Evolutionary conservation across 306 rosid species (phyloP).

Genomic region (Hippophae rhamnoides): DNA sequence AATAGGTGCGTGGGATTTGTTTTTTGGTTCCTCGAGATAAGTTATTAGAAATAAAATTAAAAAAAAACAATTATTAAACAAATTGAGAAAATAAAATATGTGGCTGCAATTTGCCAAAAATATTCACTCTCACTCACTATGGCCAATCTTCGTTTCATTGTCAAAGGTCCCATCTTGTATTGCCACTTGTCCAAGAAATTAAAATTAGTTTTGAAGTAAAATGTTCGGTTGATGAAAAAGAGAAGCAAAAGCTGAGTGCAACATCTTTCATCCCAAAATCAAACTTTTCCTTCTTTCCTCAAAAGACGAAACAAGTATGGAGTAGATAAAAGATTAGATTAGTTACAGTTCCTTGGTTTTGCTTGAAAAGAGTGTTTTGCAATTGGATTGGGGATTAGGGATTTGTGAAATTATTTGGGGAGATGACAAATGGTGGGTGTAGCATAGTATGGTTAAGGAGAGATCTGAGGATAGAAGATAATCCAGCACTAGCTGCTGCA

Average conservation of each 20-base stretch:
- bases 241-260: slow-evolving; percentile 21
- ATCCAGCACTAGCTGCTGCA: slow-evolving; percentile 86
- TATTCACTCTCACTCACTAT: too few relatives aligned
- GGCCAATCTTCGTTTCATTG: slow-evolving; percentile 11
- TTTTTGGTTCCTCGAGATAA: slow-evolving; percentile 4
- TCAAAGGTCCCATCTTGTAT: slow-evolving; percentile 7
- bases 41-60: background rate
- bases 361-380: background rate
- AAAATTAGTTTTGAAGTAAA: slow-evolving; percentile 11
- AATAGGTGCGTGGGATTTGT: slow-evolving; percentile 26
- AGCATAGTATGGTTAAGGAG: slow-evolving; percentile 99
- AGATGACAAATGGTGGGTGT: slow-evolving; percentile 84
- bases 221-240: slow-evolving; percentile 11
- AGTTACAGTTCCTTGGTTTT: slow-evolving; percentile 1
- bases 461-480: slow-evolving; percentile 95
- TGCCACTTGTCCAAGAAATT: slow-evolving; percentile 16
- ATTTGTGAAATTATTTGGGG: too few relatives aligned
- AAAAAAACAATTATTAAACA: too few relatives aligned
- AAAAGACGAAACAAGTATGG: slow-evolving; percentile 2
- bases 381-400: background rate
- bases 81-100: slow-evolving; percentile 28
- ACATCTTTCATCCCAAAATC: background rate
- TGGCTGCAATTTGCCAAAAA: slow-evolving; percentile 42
- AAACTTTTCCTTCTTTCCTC: slow-evolving; percentile 25
- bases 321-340: slow-evolving; percentile 19